Evolutionary conservation across 208 protist species (phyloP).

Genomic region (Crithidia bombi): DNA sequence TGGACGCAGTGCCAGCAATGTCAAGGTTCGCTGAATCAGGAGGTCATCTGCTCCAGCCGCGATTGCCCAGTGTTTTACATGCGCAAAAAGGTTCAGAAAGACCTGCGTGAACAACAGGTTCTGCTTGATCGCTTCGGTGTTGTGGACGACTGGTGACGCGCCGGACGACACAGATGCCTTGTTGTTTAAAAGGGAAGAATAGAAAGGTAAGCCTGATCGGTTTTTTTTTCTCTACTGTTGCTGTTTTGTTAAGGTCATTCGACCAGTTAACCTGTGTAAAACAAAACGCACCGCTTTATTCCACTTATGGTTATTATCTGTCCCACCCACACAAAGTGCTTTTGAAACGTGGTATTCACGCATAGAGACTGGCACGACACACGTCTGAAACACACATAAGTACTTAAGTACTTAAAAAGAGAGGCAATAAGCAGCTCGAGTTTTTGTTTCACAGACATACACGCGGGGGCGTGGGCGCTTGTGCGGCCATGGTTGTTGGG

Average conservation of each 20-base stretch:
- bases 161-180: background rate
- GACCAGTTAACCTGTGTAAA: background rate
- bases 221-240: too few species aligned
- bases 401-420: background rate
- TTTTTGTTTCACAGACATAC: too few species aligned
- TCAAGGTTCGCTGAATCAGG: constrained; percentile 97
- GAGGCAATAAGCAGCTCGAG: too few species aligned
- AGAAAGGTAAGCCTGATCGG: too few species aligned
- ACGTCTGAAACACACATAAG: too few species aligned
- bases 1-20: constrained; percentile 99
- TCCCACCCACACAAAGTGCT: too few species aligned
- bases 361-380: constrained; percentile 6
- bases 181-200: background rate
- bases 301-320: too few species aligned
- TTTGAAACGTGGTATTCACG: background rate
- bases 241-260: too few species aligned
- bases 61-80: constrained; percentile 99
- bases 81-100: constrained; percentile 99
- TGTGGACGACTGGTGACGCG: constrained; percentile 90
- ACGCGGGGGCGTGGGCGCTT: too few species aligned
- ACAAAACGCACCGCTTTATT: background rate
- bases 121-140: constrained; percentile 95
- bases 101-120: constrained; percentile 94
- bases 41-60: constrained; percentile 96
- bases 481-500: too few species aligned